phyloP scores from a whole-genome alignment of 1,284 basidiomycete species.

The Xerocomus amazonicus region DNA sequence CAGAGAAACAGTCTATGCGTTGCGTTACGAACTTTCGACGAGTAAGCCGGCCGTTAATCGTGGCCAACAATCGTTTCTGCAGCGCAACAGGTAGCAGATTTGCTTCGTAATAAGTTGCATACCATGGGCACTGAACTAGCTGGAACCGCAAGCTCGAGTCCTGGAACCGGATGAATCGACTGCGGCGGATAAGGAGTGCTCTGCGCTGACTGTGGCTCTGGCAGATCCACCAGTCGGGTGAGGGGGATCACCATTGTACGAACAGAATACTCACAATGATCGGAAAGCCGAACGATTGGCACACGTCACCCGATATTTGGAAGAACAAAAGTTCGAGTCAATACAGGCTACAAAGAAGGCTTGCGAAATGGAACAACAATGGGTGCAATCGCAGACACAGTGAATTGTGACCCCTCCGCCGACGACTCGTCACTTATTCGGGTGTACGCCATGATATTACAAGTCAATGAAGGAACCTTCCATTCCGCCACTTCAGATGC shows the following conservation, averaged over 20 bases:
- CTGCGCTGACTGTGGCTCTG: slow-evolving; percentile 22
- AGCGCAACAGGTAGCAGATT: slow-evolving; percentile 52
- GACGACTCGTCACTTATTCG: slow-evolving; percentile 13
- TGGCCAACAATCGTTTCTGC: slow-evolving; percentile 15
- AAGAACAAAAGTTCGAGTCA: slow-evolving; percentile 31
- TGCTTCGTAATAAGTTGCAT: slow-evolving; percentile 50
- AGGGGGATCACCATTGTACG: slow-evolving; percentile 6
- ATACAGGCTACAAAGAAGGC: slow-evolving; percentile 19
- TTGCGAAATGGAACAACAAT: slow-evolving; percentile 30
- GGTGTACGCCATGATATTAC: slow-evolving; percentile 15
- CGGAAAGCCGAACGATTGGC: slow-evolving; percentile 24
- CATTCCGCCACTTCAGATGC: slow-evolving; percentile 15
- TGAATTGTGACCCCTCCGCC: slow-evolving; percentile 5
- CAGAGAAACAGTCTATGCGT: slow-evolving; percentile 36
- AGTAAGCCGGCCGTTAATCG: slow-evolving; percentile 31
- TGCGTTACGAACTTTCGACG: slow-evolving; percentile 35
- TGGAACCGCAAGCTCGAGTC: slow-evolving; percentile 39
- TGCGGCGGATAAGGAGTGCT: slow-evolving; percentile 27
- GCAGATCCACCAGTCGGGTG: slow-evolving; percentile 32
- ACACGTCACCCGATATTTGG: slow-evolving; percentile 22
- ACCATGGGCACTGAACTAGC: slow-evolving; percentile 42
- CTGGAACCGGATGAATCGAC: slow-evolving; percentile 40
- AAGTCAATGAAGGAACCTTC: slow-evolving; percentile 34
- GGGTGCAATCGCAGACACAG: slow-evolving; percentile 21
- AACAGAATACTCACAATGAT: slow-evolving; percentile 14